Evolutionary conservation across 1,284 basidiomycete genomes (phyloP), one percentile per base, ranked within the genome.

Genomic region (Ganoderma lucidum): DNA sequence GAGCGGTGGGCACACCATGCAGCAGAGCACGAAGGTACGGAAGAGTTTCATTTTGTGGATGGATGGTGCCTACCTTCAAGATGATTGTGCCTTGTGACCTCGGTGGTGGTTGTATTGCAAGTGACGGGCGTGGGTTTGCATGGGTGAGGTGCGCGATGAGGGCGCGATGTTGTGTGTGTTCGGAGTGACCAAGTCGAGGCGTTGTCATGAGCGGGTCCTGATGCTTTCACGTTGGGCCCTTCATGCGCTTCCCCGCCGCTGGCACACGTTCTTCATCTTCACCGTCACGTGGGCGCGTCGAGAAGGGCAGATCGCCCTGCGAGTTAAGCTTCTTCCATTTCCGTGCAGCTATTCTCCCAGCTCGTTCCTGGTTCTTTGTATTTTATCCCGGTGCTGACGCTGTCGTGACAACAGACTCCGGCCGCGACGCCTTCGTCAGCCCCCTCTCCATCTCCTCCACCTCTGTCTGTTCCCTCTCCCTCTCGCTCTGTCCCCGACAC

Each of bases 211-310:
- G 53, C 19, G 35, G 35, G 56, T 12, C 56, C 35, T 32, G 56
- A 19, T 19, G 53, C n/a, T 23, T 48, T 23, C 19, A 53, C 32
- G 17, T 55, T 55, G 53, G 28, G 23, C 10, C 30, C 14, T 35
- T 58, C 28, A 37, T 59, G 35, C 28, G 19, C 44, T 63, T 35
- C 61, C 53, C 65, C 63, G 64, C 62, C n/a, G 56, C 58, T 62
- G 56, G 30, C 28, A 63, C 69, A 67, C 66, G 69, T 69, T 70
- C 70, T 62, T 55, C 35, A 59, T 70, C 70, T 62, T 55, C 35
- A 59, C 61, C 68, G 62, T 73, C 72, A 73, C 72, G 70, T 73
- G 72, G 70, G 70, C 70, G 72, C 72, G 70, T 73, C 63, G 70
- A 67, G 69, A 70, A 70, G 65, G 70, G 71, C 6, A 30, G 44